phyloP scores from a whole-genome alignment of 2,329 filamentous ascomycete species.

The Trichoderma arundinaceum region DNA sequence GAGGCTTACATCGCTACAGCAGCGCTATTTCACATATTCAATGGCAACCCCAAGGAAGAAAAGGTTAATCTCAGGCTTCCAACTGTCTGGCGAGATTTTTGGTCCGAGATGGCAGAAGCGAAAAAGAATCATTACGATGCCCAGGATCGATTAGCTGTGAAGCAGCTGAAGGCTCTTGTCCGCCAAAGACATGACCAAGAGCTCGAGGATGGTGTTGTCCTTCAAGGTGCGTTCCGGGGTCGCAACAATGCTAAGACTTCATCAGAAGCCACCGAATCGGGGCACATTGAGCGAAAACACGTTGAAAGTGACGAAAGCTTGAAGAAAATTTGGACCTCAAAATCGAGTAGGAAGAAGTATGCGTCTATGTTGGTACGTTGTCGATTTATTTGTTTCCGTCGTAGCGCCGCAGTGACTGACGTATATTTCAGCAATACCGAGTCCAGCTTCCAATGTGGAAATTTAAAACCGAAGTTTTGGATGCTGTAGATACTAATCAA shows the following conservation, averaged over 20 bases:
- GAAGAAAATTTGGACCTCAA: conserved; percentile 65
- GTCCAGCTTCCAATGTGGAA: conserved; percentile 88
- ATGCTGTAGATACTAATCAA: conserved; percentile 77
- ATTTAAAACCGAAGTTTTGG: conserved; percentile 78
- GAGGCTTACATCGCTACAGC: conserved; percentile 84
- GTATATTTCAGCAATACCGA: conserved; percentile 58
- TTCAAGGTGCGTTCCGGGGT: conserved; percentile 77
- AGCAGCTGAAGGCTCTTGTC: conserved; percentile 72
- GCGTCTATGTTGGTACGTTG: conserved; percentile 74
- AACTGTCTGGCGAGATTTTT: conserved; percentile 81
- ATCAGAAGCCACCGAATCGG: conserved; percentile 57
- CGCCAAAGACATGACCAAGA: conserved; percentile 71
- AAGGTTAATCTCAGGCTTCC: conserved; percentile 82
- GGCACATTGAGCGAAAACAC: conserved; percentile 52
- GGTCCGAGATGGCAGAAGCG: conserved; percentile 74
- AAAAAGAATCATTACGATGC: conserved; percentile 74
- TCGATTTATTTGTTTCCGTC: neutral
- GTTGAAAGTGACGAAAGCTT: conserved; percentile 54
- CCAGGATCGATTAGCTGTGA: conserved; percentile 71
- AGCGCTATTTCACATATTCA: conserved; percentile 81
- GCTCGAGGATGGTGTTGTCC: conserved; percentile 73
- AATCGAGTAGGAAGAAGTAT: conserved; percentile 65
- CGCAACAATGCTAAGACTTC: conserved; percentile 55
- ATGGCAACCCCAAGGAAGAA: conserved; percentile 79
- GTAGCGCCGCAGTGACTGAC: neutral